Evolutionary conservation across 257 asterid genomes (phyloP), one percentile per base, ranked within the genome.

Genomic region (Primulina huaijiensis): DNA sequence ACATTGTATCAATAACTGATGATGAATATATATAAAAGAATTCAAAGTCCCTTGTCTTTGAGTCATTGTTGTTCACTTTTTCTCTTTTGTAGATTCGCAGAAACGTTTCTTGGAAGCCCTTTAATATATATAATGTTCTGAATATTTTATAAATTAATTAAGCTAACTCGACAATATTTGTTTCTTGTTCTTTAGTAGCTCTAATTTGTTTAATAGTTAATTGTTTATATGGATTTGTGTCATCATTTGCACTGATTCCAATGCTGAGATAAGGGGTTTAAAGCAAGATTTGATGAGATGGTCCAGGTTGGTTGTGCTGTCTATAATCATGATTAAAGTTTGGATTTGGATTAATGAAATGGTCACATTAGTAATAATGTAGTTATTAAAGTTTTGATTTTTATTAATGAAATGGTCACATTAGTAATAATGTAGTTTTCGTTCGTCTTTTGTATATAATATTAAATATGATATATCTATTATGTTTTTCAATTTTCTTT

Each of bases 21-120:
- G 65, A 62, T 57, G 71, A 77, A 73, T 62, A 75, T 80, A 74
- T 83, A 80, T 67, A 75, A 82, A 80, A 64, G 85, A 78, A 83
- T 81, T 90, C 98, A 92, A 88, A 88, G 97, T 78, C 80, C 72
- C 84, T 92, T 92, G 92, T 90, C 97, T 85, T 89, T 86, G 96
- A 77, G 90, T 85, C 79, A 72, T 80, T 74, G 87, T 82, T 76
- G 87, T 71, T 78, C 83, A 68, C 88, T 83, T 84, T 81, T 84
- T 80, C 85, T 74, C 97, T 92, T 92, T 92, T 79, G 7, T 71
- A 85, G 96, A 92, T 92, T 90, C 98, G 79, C 5, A 62, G 85
- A 88, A 90, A 88, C 96, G 97, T 92, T 90, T 83, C 88, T 58
- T 62, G 84, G 79, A 92, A 92, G 98, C 96, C 90, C 92, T 73